phyloP scores from a whole-genome alignment of 257 asterid genomes.

The Lycium barbarum region DNA sequence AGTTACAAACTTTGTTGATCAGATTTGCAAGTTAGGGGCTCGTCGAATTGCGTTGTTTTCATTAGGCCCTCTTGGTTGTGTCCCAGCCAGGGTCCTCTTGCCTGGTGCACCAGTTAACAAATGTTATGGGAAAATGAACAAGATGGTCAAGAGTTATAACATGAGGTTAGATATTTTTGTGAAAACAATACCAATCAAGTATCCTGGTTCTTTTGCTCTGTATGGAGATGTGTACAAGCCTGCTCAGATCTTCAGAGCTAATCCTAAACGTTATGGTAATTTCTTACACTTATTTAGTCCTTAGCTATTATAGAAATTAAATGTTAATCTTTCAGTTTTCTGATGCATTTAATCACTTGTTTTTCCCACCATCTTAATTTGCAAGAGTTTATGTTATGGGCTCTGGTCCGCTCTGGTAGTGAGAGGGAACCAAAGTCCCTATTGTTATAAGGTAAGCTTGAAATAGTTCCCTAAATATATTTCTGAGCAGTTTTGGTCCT shows the following conservation, averaged over 20 bases:
- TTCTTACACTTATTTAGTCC: not conserved
- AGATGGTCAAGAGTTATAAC: conserved; percentile 65
- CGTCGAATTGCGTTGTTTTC: conserved; percentile 56
- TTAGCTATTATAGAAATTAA: no score
- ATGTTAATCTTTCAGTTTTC: no score
- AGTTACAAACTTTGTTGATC: conserved; percentile 39
- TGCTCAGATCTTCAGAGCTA: conserved; percentile 51
- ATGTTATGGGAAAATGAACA: conserved; percentile 68
- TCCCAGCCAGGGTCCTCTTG: conserved; percentile 62
- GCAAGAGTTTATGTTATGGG: no score
- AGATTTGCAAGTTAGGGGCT: conserved; percentile 57
- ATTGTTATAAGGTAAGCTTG: no score
- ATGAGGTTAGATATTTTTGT: conserved; percentile 55
- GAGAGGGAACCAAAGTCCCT: no score
- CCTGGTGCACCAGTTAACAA: conserved; percentile 58
- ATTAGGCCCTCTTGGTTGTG: conserved; percentile 82
- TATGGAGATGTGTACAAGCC: conserved; percentile 59
- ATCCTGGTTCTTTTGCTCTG: conserved; percentile 53
- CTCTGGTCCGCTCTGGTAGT: no score
- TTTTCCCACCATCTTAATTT: no score
- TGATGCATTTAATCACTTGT: no score
- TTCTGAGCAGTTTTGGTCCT: no score
- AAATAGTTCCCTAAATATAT: no score
- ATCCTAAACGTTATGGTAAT: conserved; percentile 57
- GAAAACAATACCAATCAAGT: conserved; percentile 39